Evolutionary conservation across 805 yeast species (phyloP), one percentile per base, ranked within the genome.

Genomic region (Candida manassasensis): DNA sequence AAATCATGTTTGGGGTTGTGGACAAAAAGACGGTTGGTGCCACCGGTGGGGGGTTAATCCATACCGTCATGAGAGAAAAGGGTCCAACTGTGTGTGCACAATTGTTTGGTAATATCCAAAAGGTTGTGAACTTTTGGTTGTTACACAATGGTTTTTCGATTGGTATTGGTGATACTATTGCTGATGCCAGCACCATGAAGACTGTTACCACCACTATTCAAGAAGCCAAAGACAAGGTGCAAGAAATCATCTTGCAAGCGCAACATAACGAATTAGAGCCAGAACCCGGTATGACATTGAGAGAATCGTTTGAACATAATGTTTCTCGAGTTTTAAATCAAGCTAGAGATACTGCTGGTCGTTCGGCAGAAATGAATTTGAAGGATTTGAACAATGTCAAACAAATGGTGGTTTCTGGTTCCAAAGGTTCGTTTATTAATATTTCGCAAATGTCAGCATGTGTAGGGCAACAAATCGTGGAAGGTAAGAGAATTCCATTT

Each of bases 371-470:
- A 71, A 83, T 88, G 63, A 86, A 89, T 54, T 78, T 93, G 71
- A 90, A 89, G 59, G 96, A 89, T 53, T 72, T 83, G 47, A 93
- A 93, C 59, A 90, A 90, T 54, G 99, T 93, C 48, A 93, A 93
- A 59, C 99, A 93, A 72, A 93, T 93, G 99, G 98, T 93, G 34
- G 83, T 90, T 46, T 93, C 98, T 10, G 99, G 99, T 54, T 93
- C 99, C 21, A 93, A 93, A 67, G 99, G 99, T 73, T 93, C 98
- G 11, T 93, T 90, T 62, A 93, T 93, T 62, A 93, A 93, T 61
- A 93, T 93, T 59, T 95, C 99, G 16, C 97, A 89, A 69, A 93
- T 93, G 98, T 88, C 97, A 27, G 98, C 98, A 8, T 93, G 98
- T 83, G 98, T 93, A 19, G 98, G 98, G 52, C 99, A 93, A 65